phyloP scores from a whole-genome alignment of 2,329 filamentous ascomycete species.

The Drechslerella stenobrocha region DNA sequence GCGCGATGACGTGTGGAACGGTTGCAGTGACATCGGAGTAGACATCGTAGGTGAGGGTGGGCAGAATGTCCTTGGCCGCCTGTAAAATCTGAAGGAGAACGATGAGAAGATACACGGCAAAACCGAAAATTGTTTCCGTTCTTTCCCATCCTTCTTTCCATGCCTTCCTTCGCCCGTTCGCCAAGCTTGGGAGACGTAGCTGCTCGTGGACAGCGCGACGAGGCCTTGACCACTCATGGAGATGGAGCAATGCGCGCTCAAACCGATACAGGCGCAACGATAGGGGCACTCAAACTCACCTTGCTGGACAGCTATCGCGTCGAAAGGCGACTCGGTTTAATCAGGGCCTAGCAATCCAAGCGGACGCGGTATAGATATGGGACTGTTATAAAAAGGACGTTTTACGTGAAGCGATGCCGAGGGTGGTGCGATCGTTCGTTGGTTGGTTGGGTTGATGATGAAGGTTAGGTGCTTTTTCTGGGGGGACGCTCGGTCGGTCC shows the following conservation, averaged over 20 bases:
- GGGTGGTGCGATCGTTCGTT: no score
- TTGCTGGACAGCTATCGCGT: background rate
- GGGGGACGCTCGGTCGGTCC: no score
- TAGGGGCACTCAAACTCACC: constrained; percentile 11
- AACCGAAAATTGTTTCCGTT: constrained; percentile 47
- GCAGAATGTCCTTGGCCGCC: constrained; percentile 38
- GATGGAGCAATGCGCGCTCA: constrained; percentile 24
- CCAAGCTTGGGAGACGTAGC: background rate
- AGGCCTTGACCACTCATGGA: constrained; percentile 2
- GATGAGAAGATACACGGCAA: constrained; percentile 49
- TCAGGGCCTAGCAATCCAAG: no score
- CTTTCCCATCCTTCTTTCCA: constrained; percentile 33
- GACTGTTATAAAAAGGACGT: no score
- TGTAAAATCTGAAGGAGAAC: constrained; percentile 45
- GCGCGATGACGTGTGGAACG: constrained; percentile 24
- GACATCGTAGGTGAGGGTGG: constrained; percentile 30
- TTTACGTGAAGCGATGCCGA: no score
- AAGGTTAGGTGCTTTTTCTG: no score
- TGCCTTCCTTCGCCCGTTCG: constrained; percentile 8
- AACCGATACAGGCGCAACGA: constrained; percentile 10
- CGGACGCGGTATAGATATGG: no score
- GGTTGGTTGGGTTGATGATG: no score
- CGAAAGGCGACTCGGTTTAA: no score
- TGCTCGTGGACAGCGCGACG: background rate
- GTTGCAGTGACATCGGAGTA: constrained; percentile 38